phyloP scores from a whole-genome alignment of 2,329 filamentous ascomycete genomes.

The Nothophoma quercina region DNA sequence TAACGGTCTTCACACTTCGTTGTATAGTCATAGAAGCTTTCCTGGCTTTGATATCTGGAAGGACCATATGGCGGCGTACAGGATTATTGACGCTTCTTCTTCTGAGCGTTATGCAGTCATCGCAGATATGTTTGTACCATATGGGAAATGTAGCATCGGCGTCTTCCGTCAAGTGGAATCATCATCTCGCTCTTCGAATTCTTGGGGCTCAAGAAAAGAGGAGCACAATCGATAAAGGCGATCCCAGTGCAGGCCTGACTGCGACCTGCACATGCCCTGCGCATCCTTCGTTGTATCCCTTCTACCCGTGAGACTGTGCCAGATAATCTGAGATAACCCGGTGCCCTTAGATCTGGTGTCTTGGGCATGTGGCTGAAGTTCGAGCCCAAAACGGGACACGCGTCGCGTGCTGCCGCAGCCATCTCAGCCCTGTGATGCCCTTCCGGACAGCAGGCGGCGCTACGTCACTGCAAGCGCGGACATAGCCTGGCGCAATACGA shows the following conservation, averaged over 20 bases:
- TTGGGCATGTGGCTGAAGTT: conserved; percentile 9
- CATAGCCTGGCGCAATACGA: conserved; percentile 29
- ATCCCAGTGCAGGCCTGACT: conserved; percentile 26
- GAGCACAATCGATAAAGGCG: conserved; percentile 46
- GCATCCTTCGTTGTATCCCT: conserved; percentile 16
- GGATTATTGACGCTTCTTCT: conserved; percentile 32
- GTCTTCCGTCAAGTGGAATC: conserved; percentile 13
- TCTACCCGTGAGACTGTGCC: neutral
- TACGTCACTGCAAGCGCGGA: conserved; percentile 44
- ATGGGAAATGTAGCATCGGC: conserved; percentile 32
- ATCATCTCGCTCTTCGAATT: neutral
- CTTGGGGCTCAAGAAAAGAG: conserved; percentile 14
- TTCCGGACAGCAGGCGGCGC: conserved; percentile 26
- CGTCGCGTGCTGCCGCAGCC: conserved; percentile 25
- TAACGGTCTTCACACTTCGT: conserved; percentile 27
- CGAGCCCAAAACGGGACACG: conserved; percentile 16
- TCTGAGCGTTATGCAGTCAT: conserved; percentile 34
- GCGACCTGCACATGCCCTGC: conserved; percentile 31
- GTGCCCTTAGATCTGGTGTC: neutral
- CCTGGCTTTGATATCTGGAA: conserved; percentile 27
- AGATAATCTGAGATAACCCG: neutral
- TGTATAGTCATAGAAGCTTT: conserved; percentile 42
- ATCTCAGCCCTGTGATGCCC: conserved; percentile 23
- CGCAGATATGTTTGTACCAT: conserved; percentile 42
- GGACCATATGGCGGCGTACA: conserved; percentile 38